Evolutionary conservation across 2,329 filamentous ascomycete species (phyloP).

Genomic region (Colletotrichum sp.): DNA sequence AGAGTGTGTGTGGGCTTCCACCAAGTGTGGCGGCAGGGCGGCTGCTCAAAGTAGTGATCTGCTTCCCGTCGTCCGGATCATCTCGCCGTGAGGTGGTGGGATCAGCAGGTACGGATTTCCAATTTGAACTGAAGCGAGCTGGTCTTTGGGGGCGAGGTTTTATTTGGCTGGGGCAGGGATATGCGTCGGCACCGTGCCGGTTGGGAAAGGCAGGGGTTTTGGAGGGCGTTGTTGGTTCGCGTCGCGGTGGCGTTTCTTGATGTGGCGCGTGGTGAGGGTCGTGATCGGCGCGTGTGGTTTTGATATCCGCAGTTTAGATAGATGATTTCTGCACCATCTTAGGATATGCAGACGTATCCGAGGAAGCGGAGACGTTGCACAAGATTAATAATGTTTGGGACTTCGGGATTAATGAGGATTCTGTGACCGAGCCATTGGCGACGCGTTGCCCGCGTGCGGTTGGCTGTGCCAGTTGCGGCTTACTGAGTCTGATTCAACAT

Average conservation of each 20-base stretch:
- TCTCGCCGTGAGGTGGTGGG: background rate
- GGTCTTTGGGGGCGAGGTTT: background rate
- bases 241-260: background rate
- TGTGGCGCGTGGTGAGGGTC: background rate
- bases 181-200: background rate
- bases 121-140: background rate
- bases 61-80: slow-evolving; percentile 10
- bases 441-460: too few relatives aligned
- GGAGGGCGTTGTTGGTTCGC: background rate
- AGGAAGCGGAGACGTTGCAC: accelerated
- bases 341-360: background rate
- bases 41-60: background rate
- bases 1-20: background rate
- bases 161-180: background rate
- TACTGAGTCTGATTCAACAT: too few relatives aligned
- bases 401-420: background rate
- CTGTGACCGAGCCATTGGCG: accelerated
- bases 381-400: accelerated
- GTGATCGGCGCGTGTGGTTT: background rate
- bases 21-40: background rate
- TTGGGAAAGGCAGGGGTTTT: background rate
- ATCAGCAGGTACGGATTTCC: background rate
- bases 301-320: background rate
- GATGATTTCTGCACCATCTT: accelerated
- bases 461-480: background rate